These are phyloP conservation scores for Smittium mucronatum DNA, from an alignment of 371 early-diverging fungal species.

Conservation along the genomic window DNA sequence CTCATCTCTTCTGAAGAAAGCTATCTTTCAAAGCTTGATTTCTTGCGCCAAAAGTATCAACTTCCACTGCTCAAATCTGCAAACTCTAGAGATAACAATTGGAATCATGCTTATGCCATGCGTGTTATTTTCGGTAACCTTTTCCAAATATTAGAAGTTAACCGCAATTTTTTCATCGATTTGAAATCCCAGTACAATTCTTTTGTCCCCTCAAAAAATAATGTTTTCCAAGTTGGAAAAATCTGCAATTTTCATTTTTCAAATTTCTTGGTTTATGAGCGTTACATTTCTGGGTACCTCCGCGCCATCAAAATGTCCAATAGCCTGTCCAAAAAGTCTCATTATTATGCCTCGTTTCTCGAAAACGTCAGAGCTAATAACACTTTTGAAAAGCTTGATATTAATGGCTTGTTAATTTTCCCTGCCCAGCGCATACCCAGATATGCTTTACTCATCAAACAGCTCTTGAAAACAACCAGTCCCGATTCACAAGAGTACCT, in stretches of 20 bases:
- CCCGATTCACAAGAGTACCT: slow-evolving; percentile 23
- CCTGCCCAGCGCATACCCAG: slow-evolving; percentile 43
- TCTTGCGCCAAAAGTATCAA: slow-evolving; percentile 28
- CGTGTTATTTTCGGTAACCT: slow-evolving; percentile 34
- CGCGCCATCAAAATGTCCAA: slow-evolving; percentile 30
- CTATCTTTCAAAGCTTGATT: slow-evolving; percentile 30
- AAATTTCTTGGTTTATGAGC: slow-evolving; percentile 31
- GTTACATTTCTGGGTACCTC: slow-evolving; percentile 34
- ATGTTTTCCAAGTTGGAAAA: slow-evolving; percentile 19
- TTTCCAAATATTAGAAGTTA: slow-evolving; percentile 27
- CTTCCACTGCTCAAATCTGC: slow-evolving; percentile 31
- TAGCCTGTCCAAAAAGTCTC: slow-evolving; percentile 28
- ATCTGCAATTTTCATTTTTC: slow-evolving; percentile 31
- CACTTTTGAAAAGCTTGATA: slow-evolving; percentile 31
- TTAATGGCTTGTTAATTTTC: slow-evolving; percentile 36
- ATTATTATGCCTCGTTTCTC: slow-evolving; percentile 26
- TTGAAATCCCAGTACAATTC: slow-evolving; percentile 26
- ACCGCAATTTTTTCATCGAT: slow-evolving; percentile 31
- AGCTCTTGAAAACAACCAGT: slow-evolving; percentile 25
- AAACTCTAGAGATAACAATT: slow-evolving; percentile 26
- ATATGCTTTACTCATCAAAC: slow-evolving; percentile 34
- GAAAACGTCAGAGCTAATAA: slow-evolving; percentile 29
- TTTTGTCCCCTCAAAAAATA: slow-evolving; percentile 26
- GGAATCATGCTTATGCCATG: slow-evolving; percentile 30
- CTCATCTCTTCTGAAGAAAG: slow-evolving; percentile 32